Conservation (phyloP, 129 eudicot genomes). For the Escallonia rubra region DNA sequence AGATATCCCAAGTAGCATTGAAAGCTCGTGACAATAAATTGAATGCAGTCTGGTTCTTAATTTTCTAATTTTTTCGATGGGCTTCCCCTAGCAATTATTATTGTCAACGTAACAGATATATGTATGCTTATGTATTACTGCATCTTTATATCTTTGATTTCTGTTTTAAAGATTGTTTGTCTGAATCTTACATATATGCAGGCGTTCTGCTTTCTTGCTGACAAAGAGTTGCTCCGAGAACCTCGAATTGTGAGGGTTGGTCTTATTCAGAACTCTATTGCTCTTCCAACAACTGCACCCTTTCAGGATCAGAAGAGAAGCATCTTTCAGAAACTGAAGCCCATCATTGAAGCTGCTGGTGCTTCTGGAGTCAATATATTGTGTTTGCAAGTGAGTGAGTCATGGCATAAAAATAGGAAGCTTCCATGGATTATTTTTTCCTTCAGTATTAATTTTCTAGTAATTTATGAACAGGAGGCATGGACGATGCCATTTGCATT, state of each 20-base stretch:
- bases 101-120: too few species aligned
- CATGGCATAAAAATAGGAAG: neutral
- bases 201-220: conserved; percentile 78
- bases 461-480: conserved; percentile 57
- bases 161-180: too few species aligned
- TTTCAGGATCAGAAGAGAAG: conserved; percentile 66
- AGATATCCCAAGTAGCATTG: too few species aligned
- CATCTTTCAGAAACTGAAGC: conserved; percentile 76
- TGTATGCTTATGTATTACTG: too few species aligned
- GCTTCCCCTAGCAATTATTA: too few species aligned
- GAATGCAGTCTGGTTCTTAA: too few species aligned
- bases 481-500: conserved; percentile 99
- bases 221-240: conserved; percentile 73
- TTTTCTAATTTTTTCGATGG: too few species aligned
- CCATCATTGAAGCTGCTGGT: conserved; percentile 93
- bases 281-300: conserved; percentile 73
- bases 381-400: conserved; percentile 92
- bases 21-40: too few species aligned
- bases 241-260: conserved; percentile 86
- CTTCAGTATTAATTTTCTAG: neutral
- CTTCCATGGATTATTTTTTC: neutral
- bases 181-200: conserved; percentile 11
- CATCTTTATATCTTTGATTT: too few species aligned
- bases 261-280: conserved; percentile 82
- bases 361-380: conserved; percentile 86